Base-by-base conservation (phyloP, 805 yeast species). In the Ogataea methanolica region DNA sequence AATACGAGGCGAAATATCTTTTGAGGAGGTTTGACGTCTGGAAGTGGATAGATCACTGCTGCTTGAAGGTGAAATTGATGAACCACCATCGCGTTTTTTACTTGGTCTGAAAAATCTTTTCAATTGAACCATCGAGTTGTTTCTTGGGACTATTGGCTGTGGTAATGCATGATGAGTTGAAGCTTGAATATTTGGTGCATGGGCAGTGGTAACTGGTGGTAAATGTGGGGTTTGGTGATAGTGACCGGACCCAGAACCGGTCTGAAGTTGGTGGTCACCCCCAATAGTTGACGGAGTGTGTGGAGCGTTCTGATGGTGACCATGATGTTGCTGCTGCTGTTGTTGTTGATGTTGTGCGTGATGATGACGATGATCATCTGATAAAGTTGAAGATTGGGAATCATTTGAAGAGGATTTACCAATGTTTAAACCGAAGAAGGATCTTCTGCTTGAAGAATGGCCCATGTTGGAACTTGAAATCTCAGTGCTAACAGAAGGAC, bases 31-130 rank as follows among this genome's bases (percentile, higher is more conserved):
- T 62, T 66, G 46, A 59, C 41, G 44, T 43, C 45, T 39, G 12
- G 11, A 26, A 9, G 39, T 33, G 33, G 23, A 21, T 21, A 41
- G 22, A 49, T 38, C 9, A 55, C 33, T 43, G 43, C 41, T 56
- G 48, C 33, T 44, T 43, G 35, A 35, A 46, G 48, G 16, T 45
- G 37, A 21, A 42, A 44, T 7, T 46, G 43, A 33, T 42, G 51
- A 21, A 19, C 33, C 9, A 15, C 46, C 41, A 35, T 54, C 59
- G 38, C 58, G 54, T 36, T 60, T 61, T 45, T 61, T 75, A 7
- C 72, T 65, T 5, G 88, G 86, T 59, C 86, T 79, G 63, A 85
- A 85, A 55, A 85, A 83, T 58, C 87, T 73, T 60, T 84, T 85
- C 63, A 85, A 68, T 55, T 84, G 90, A 22, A 78, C 83, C 87